Base-by-base conservation (phyloP, 306 rosid genomes). In the Albizia julibrissin region DNA sequence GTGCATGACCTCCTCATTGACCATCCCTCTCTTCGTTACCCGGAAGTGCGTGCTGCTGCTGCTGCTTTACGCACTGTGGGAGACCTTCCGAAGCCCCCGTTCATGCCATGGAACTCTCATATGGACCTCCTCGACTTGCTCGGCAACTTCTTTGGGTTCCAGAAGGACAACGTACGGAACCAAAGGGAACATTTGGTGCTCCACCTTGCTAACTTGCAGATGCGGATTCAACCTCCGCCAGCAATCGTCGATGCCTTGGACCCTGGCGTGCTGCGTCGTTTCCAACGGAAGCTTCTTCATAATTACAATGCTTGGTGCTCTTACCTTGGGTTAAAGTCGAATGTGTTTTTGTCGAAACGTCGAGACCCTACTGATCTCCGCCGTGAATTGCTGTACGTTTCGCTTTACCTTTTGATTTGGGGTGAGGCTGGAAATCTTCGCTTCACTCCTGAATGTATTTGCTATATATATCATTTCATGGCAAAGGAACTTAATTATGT, bases 101-200 rank as follows among this genome's bases (percentile, higher is more conserved):
- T 81, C 85, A 70, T 75, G 62, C 72, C 18, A 22, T 91, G 95
- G 95, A 76, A 66, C 19, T 88, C 87, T 21, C 81, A 56, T 21
- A 87, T 93, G 92, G 99, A 95, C 88, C 86, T 95, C 2, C 44
- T 95, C 65, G 94, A 95, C 87, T 93, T 97, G 97, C 90, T 95
- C 0, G 91, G 97, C 11, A 12, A 87, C 15, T 65, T 83, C 64
- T 95, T 95, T 69, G 98, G 99, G 1, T 95, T 95, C 81, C 99
- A 95, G 31, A 43, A 6, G 3, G 99, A 92, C 82, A 95, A 87
- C 94, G 99, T 92, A 14, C 81, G 89, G 82, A 95, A 95, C 88
- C 99, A 95, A 84, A 82, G 99, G 79, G 99, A 95, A 85, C 97
- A 95, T 81, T 74, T 95, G 80, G 99, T 95, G 10, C 99, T 95